These are phyloP conservation scores for Scutellaria barbata DNA, from an alignment of 257 asterid species.

Conservation along the genomic window DNA sequence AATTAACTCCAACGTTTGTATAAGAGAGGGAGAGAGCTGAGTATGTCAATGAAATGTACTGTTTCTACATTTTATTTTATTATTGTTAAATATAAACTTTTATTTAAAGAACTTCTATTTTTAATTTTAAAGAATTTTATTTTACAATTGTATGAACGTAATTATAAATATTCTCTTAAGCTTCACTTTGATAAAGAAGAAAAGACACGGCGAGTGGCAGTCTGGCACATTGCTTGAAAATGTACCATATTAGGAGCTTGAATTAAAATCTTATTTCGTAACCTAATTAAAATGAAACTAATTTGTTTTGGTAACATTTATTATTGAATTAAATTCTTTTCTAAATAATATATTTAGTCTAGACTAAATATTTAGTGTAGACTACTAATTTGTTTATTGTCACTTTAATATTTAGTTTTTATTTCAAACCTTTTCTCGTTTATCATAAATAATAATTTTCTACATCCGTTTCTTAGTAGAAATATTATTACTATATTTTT, in stretches of 20 bases:
- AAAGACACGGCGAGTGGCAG: neutral
- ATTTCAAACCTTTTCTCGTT: neutral
- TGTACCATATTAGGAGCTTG: no score
- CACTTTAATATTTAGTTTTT: neutral
- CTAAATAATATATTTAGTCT: no score
- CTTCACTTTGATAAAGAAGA: neutral
- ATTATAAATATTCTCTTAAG: neutral
- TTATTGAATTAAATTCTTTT: no score
- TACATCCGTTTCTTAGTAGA: no score
- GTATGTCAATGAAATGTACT: no score
- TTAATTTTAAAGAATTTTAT: neutral
- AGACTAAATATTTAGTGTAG: no score
- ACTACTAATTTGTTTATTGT: no score
- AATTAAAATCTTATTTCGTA: no score
- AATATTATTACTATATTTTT: neutral
- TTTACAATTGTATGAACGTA: no score
- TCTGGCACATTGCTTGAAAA: conserved; percentile 2
- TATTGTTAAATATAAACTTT: neutral
- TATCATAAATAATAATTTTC: no score
- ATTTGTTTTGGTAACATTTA: neutral
- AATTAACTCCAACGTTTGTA: no score
- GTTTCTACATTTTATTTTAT: neutral
- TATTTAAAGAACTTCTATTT: neutral
- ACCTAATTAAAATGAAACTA: neutral
- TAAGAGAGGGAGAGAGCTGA: no score